A percentile compares a stretch with the other conserved stretches of the same genome.
phyloP scores from a whole-genome alignment of 306 rosid genomes.

The Cucumis cinereus region DNA sequence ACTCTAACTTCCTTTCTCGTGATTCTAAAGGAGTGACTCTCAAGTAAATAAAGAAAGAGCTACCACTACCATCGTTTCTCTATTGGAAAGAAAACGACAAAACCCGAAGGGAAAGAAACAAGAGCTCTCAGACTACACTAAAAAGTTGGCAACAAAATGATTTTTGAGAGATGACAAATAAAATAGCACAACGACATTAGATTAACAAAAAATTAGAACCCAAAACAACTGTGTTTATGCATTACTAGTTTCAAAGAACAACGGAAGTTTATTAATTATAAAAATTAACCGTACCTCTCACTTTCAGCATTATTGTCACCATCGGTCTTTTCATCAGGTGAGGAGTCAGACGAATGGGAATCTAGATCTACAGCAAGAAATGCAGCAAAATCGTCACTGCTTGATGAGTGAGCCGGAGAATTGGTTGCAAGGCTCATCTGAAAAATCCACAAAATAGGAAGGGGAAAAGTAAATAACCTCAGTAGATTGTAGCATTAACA shows the following conservation, averaged over 20 bases:
- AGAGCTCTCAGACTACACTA: too few species aligned
- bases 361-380: slow-evolving; percentile 39
- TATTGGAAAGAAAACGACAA: too few species aligned
- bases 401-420: slow-evolving; percentile 58
- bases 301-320: slow-evolving; percentile 20
- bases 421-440: slow-evolving; percentile 64
- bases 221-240: not conserved
- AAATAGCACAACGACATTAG: not conserved
- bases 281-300: slow-evolving; percentile 22
- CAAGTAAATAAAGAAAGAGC: too few species aligned
- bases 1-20: too few species aligned
- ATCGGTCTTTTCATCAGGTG: slow-evolving; percentile 13
- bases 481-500: not conserved
- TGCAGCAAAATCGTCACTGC: slow-evolving; percentile 58
- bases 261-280: not conserved
- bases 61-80: too few species aligned
- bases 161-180: too few species aligned
- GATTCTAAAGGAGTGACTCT: too few species aligned
- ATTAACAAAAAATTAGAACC: not conserved
- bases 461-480: not conserved
- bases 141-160: too few species aligned
- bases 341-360: slow-evolving; percentile 30
- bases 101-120: too few species aligned
- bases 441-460: slow-evolving; percentile 11
- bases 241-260: not conserved